These are phyloP conservation scores for Melastoma candidum DNA, from an alignment of 441 rosid genomes.

Conservation along the genomic window DNA sequence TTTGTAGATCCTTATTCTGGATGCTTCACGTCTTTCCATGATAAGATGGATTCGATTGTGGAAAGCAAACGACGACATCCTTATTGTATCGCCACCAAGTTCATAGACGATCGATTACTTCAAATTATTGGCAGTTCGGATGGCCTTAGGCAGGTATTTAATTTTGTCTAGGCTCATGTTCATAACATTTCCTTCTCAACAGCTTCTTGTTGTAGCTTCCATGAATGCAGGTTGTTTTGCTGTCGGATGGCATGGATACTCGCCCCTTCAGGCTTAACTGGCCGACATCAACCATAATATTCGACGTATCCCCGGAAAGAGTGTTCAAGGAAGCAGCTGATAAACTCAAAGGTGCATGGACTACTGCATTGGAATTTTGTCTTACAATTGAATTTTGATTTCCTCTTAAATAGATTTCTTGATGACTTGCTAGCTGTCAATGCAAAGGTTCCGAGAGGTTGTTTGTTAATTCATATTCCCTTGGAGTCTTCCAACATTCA, in stretches of 20 bases:
- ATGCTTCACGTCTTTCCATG: slow-evolving; percentile 52
- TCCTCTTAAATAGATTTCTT: not conserved
- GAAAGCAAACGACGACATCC: slow-evolving; percentile 30
- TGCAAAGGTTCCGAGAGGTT: slow-evolving; percentile 64
- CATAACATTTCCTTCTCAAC: slow-evolving; percentile 1
- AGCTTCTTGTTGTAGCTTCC: slow-evolving; percentile 7
- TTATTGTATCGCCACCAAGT: slow-evolving; percentile 73
- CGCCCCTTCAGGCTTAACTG: slow-evolving; percentile 84
- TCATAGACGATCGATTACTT: slow-evolving; percentile 75
- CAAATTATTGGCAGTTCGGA: slow-evolving; percentile 44
- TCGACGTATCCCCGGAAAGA: slow-evolving; percentile 63
- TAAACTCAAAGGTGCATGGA: slow-evolving; percentile 60
- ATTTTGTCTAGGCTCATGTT: not conserved
- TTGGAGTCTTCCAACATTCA: slow-evolving; percentile 39
- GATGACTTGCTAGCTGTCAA: slow-evolving; percentile 46
- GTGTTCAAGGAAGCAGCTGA: slow-evolving; percentile 47
- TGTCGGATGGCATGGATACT: slow-evolving; percentile 95
- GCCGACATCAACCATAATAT: slow-evolving; percentile 76
- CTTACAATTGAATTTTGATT: not conserved
- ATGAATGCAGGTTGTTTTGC: slow-evolving; percentile 69
- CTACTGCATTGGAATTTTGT: slow-evolving; percentile 11
- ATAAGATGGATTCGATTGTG: slow-evolving; percentile 26
- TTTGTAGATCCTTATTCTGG: slow-evolving; percentile 83
- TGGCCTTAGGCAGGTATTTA: slow-evolving; percentile 71
- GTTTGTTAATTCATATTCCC: slow-evolving; percentile 66